Evolutionary conservation across 23 red algal species (phyloP), one percentile per base, ranked within the genome.

Genomic region (Gracilaria domingensis): DNA sequence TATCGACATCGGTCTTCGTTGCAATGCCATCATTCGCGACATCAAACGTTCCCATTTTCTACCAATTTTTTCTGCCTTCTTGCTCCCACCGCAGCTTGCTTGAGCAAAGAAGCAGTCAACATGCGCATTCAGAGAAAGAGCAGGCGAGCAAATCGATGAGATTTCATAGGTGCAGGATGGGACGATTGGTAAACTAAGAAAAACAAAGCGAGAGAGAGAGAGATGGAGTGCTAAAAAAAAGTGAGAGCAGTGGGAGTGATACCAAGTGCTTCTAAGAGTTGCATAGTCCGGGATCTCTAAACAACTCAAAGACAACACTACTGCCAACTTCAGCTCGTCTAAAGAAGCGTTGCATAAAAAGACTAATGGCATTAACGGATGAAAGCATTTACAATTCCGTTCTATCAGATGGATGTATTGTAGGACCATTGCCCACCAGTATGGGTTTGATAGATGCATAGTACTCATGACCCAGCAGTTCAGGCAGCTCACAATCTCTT

Each of bases 361-460:
- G 24, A 11, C 8, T 29, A 30, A 24, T 2, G 29, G 24, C 23
- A 62, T 8, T 6, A 62, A 62, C 23, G 12, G 21, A n/a, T 14
- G 21, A 73, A 16, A 6, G 72, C 45, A 30, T 50, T 45, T 77
- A 49, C 38, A 49, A 77, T 50, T 77, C 9, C 12, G 72, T 42
- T 34, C 32, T 34, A 25, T 77, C 39, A 23, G 72, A 50, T 20
- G 72, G 38, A 48, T 48, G 40, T 50, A 57, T 54, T 23, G 65
- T 74, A 17, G 71, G 71, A 8, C 71, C 74, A 77, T 47, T 60
- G 24, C 88, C 89, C 16, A 84, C 48, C 66, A 92, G 45, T 0
- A 79, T 67, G 8, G 78, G 57, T 32, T 84, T 48, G 37, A 92
- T 76, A 14, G 89, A 79, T 9, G 39, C 9, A 64, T 75, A 83